Conservation (phyloP, 2,329 filamentous ascomycete species). For the Fusarium citri region DNA sequence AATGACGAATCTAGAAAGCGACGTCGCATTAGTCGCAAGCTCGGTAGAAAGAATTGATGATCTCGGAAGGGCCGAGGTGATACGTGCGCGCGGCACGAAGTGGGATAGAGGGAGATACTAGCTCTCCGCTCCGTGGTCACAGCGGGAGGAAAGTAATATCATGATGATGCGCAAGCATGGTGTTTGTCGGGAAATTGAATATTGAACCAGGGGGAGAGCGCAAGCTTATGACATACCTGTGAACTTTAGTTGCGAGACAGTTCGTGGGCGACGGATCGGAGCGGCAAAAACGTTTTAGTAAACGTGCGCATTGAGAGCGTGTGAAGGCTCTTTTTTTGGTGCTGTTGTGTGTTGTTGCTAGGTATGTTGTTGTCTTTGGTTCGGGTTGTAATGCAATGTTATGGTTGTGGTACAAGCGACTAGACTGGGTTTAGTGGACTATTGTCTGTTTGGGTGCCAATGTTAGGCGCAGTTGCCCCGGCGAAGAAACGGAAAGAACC, state of each 20-base stretch:
- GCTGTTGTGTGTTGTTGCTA: conserved; percentile 2
- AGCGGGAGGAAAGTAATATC: conserved; percentile 10
- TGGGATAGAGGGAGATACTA: conserved; percentile 16
- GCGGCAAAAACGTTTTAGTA: conserved; percentile 21
- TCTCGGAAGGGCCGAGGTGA: conserved; percentile 7
- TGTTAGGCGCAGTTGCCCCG: conserved; percentile 44
- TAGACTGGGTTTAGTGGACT: conserved; percentile 12
- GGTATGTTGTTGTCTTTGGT: conserved; percentile 20
- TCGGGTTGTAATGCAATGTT: conserved; percentile 15
- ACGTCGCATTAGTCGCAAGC: conserved; percentile 19
- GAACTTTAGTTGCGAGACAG: conserved; percentile 27
- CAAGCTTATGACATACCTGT: conserved; percentile 34
- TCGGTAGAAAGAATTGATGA: conserved; percentile 3
- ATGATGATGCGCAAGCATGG: conserved; percentile 30
- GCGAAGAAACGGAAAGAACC: conserved; percentile 20
- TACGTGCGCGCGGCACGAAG: conserved; percentile 31
- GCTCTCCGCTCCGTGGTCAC: conserved; percentile 20
- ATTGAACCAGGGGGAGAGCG: conserved; percentile 7
- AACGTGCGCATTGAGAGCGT: conserved; percentile 42
- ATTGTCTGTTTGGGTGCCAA: conserved; percentile 30
- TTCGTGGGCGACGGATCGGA: conserved; percentile 33
- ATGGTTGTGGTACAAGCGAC: conserved; percentile 32
- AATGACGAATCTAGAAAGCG: conserved; percentile 35
- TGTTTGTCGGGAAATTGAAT: conserved; percentile 28
- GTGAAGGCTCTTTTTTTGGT: conserved; percentile 14